Conservation (phyloP, 495 filamentous ascomycete genomes). For the Penicillium ucsense region DNA sequence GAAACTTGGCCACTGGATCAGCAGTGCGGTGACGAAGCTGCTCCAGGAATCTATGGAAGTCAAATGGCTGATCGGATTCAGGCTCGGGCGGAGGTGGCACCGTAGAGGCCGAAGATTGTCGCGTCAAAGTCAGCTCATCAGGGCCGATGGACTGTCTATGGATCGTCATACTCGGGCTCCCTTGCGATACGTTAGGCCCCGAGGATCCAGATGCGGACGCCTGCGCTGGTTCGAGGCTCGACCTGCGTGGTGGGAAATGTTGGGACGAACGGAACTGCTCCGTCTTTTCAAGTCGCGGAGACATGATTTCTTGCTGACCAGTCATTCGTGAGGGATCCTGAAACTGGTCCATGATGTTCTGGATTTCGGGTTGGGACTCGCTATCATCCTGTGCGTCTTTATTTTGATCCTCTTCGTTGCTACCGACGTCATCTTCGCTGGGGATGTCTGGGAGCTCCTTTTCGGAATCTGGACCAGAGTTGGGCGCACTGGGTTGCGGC, state of each 20-base stretch:
- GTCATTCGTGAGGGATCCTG: constrained; percentile 56
- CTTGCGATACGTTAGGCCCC: constrained; percentile 1
- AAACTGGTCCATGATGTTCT: constrained; percentile 89
- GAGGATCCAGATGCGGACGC: constrained; percentile 6
- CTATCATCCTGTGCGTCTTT: constrained; percentile 49
- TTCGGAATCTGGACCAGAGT: constrained; percentile 28
- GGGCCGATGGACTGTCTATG: constrained; percentile 10
- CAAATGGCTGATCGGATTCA: constrained; percentile 83
- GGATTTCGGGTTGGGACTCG: constrained; percentile 75
- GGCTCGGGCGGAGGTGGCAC: constrained; percentile 75
- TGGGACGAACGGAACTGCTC: constrained; percentile 56
- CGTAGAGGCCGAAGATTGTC: constrained; percentile 39
- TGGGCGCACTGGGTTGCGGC: constrained; percentile 29
- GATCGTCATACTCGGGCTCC: constrained; percentile 2
- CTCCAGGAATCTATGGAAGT: constrained; percentile 95
- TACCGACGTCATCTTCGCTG: constrained; percentile 39
- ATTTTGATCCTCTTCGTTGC: constrained; percentile 33
- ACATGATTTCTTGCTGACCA: constrained; percentile 69
- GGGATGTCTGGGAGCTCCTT: constrained; percentile 50
- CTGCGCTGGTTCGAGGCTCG: constrained; percentile 65
- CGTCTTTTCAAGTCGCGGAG: constrained; percentile 63
- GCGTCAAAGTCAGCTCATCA: constrained; percentile 34
- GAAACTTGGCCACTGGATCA: constrained; percentile 90
- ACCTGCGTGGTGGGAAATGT: constrained; percentile 68
- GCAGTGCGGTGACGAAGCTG: constrained; percentile 92